Percentiles rank a stretch among this genome's conserved stretches.
Conservation (phyloP, 1,284 basidiomycete species). For the Marasmius tenuissimus region DNA sequence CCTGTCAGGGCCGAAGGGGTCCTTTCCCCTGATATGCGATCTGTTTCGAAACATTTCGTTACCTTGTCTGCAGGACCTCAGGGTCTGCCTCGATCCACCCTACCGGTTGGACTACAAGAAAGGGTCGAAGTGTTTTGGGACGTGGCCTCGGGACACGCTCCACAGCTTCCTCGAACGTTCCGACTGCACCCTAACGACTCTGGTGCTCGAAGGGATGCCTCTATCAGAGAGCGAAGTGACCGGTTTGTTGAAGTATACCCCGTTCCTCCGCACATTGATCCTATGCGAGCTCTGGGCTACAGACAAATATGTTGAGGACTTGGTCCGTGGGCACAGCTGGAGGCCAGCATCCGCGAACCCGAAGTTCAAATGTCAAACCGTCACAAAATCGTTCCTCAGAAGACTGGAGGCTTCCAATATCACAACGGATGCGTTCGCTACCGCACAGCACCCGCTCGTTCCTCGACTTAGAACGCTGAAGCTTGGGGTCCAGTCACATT, state of each 20-base stretch:
- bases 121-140: neutral
- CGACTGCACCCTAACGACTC: neutral
- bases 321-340: neutral
- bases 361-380: neutral
- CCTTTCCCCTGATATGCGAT: too few relatives aligned
- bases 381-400: neutral
- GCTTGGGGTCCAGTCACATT: neutral
- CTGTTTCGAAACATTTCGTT: too few relatives aligned
- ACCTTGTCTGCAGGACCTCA: neutral
- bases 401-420: neutral
- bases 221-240: neutral
- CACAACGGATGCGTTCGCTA: neutral
- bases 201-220: neutral
- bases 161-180: neutral
- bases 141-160: neutral
- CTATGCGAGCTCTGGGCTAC: neutral
- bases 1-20: too few relatives aligned
- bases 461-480: neutral
- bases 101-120: neutral
- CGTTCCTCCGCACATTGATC: neutral
- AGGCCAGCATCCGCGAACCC: too few relatives aligned
- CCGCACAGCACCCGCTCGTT: neutral
- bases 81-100: neutral
- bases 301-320: neutral
- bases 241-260: neutral